Evolutionary conservation across 2,329 filamentous ascomycete genomes (phyloP), one percentile per base, ranked within the genome.

Genomic region (Aureobasidium musti): DNA sequence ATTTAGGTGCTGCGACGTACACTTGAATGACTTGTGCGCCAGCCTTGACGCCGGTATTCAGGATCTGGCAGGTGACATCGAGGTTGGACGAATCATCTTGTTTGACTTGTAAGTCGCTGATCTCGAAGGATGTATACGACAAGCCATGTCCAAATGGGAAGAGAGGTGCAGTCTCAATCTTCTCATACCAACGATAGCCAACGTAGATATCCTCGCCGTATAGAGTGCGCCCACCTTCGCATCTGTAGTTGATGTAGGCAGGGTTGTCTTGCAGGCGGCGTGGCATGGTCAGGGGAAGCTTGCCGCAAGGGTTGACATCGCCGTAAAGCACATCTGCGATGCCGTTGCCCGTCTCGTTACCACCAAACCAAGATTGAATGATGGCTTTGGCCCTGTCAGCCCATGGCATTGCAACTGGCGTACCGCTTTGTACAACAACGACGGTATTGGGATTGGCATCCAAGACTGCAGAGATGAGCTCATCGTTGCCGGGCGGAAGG

Each of bases 161-260:
- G 0, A 89, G 88, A 0, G 91, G 91, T 7, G 82, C 81, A 67
- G 92, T 87, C 56, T 82, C 81, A 60, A 88, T 77, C 73, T 89
- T 89, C 79, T 96, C 91, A 70, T 96, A 92, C 76, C 91, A 84
- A 8, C 91, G 87, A 78, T 96, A 96, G 78, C 96, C 92, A 70
- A 95, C 87, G 74, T 91, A 91, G 0, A 96, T 78, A 0, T 91
- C 91, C 73, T 96, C 91, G 0, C 86, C 79, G 73, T 89, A 91
- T 69, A 91, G 80, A 33, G 92, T 80, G 72, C 89, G 82, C 4
- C 83, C 88, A 19, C 85, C 87, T 1, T 86, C 83, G 0, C 92
- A 91, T 70, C 57, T 41, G 45, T 61, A 67, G 53, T 67, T 68
- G 41, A 37, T 17, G 64, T 66, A 64, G 54, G 67, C 50, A 28